These are phyloP conservation scores for Linnemannia hyalina DNA, from an alignment of 192 early-diverging fungal genomes.

Conservation along the genomic window DNA sequence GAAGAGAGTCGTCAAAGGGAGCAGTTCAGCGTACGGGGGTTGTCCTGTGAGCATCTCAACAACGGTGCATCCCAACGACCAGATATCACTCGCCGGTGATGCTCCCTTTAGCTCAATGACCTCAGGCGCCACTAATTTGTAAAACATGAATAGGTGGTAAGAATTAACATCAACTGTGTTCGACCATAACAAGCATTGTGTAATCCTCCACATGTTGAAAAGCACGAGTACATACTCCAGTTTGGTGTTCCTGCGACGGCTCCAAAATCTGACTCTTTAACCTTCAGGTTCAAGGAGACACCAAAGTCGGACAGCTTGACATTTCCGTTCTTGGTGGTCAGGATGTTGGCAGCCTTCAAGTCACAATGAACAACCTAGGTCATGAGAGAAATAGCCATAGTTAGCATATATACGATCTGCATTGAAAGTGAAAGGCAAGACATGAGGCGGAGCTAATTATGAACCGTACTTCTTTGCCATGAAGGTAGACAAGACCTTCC, in stretches of 20 bases:
- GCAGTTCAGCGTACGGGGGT: slow-evolving; percentile 89
- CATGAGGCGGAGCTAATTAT: background rate
- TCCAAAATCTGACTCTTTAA: slow-evolving; percentile 74
- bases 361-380: slow-evolving; percentile 90
- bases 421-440: background rate
- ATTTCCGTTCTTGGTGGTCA: slow-evolving; percentile 96
- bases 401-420: background rate
- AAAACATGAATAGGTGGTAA: background rate
- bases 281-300: slow-evolving; percentile 87
- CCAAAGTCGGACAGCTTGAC: slow-evolving; percentile 98
- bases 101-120: slow-evolving; percentile 94
- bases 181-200: background rate
- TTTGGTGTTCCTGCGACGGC: slow-evolving; percentile 87
- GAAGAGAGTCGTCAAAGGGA: slow-evolving; percentile 93
- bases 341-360: slow-evolving; percentile 95
- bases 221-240: slow-evolving; percentile 69
- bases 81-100: slow-evolving; percentile 92
- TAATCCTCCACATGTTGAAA: background rate
- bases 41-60: slow-evolving; percentile 94
- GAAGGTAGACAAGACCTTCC: slow-evolving; percentile 91
- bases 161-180: background rate
- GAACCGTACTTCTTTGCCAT: slow-evolving; percentile 76
- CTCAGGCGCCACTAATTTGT: slow-evolving; percentile 79
- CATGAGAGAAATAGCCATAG: background rate
- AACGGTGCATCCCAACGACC: slow-evolving; percentile 93